Evolutionary conservation across 192 early-diverging fungal species (phyloP).

Genomic region (Geranomyces michiganensis): DNA sequence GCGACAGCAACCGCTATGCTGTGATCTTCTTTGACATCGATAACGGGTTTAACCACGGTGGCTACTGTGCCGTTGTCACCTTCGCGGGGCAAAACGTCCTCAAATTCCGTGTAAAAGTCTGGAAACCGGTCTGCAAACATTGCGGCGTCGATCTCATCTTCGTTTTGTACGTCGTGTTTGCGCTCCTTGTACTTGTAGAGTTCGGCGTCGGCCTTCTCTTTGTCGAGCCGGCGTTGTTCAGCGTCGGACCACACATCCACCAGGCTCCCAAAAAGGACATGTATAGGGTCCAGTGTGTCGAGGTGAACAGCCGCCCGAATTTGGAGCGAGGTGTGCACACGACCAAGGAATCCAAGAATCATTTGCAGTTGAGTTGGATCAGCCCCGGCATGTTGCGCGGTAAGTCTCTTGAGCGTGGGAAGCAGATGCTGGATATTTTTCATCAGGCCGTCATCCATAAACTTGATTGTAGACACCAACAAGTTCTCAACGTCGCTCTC

Average conservation of each 20-base stretch:
- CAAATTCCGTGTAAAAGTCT: conserved; percentile 66
- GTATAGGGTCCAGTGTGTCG: conserved; percentile 46
- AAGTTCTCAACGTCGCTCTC: conserved; percentile 4
- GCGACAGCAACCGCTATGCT: conserved; percentile 22
- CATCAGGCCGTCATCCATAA: conserved; percentile 7
- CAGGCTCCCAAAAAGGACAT: conserved; percentile 61
- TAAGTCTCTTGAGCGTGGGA: conserved; percentile 3
- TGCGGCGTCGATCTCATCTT: conserved; percentile 70
- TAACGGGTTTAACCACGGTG: neutral
- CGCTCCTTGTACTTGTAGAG: conserved; percentile 51
- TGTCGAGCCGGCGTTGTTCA: conserved; percentile 51
- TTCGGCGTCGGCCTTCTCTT: conserved; percentile 40
- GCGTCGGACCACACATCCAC: conserved; percentile 64
- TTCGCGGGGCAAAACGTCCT: conserved; percentile 55
- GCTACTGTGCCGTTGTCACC: conserved; percentile 51
- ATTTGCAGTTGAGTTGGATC: conserved; percentile 4
- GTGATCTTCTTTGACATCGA: conserved; percentile 10
- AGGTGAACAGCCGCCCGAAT: neutral
- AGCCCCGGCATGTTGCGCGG: neutral
- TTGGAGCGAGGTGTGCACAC: neutral
- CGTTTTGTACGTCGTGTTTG: conserved; percentile 43
- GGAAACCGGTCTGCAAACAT: conserved; percentile 81
- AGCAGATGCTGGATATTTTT: conserved; percentile 13
- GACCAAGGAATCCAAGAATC: conserved; percentile 9
- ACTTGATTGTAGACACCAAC: conserved; percentile 11